A percentile compares a stretch with the other conserved stretches of the same genome.
Conservation (phyloP, 306 rosid genomes). For the Prunus mira region DNA sequence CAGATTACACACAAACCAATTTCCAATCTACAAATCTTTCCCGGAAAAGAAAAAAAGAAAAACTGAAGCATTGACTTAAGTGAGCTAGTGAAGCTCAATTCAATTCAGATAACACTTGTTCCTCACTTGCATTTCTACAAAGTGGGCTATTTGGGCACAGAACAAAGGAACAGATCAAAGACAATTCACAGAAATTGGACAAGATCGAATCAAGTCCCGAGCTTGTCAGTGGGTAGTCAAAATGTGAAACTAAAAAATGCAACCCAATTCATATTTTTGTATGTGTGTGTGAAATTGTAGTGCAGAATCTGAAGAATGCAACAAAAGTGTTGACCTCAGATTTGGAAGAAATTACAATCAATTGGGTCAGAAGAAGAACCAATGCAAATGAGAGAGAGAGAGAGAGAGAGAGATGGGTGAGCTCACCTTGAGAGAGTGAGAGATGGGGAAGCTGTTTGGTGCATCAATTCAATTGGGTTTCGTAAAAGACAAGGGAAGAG, state of each 20-base stretch:
- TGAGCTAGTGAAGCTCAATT: conserved; percentile 4
- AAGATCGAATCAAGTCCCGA: conserved; percentile 49
- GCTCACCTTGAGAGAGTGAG: conserved; percentile 52
- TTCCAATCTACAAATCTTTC: neutral
- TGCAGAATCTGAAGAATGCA: neutral
- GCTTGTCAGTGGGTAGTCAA: conserved; percentile 36
- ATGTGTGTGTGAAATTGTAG: neutral
- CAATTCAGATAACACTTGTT: conserved; percentile 5
- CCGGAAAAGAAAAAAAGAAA: neutral
- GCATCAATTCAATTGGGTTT: conserved; percentile 38
- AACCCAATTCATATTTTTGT: conserved; percentile 5
- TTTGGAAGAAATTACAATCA: conserved; percentile 23
- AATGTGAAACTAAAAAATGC: conserved; percentile 7
- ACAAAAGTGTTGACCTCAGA: conserved; percentile 9
- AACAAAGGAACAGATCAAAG: conserved; percentile 8
- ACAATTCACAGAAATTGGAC: conserved; percentile 11
- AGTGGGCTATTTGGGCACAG: neutral
- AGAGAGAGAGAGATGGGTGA: conserved; percentile 4
- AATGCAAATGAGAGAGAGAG: conserved; percentile 9
- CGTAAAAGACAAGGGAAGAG: conserved; percentile 47
- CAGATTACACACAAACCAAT: conserved; percentile 19
- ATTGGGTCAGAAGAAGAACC: neutral
- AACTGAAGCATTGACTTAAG: conserved; percentile 1
- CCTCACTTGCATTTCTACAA: neutral
- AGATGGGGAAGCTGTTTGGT: conserved; percentile 34